Evolutionary conservation across 495 filamentous ascomycete species (phyloP), one percentile per base, ranked within the genome.

Genomic region (Penicillium bialowiezense): DNA sequence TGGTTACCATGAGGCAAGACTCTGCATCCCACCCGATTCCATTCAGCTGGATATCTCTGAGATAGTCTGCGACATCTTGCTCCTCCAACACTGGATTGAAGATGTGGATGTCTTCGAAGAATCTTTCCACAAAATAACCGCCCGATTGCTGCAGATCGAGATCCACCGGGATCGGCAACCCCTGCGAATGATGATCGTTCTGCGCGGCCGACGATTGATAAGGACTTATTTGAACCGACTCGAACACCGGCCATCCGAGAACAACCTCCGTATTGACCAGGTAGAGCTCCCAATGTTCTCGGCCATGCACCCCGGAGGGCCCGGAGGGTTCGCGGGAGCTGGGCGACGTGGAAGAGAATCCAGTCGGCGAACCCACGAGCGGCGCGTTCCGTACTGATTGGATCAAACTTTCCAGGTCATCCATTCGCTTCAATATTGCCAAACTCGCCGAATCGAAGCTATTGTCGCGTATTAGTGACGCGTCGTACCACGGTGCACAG

Each of bases 21-120:
- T 40, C 33, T 2, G 53, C 32, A 28, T 56, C 53, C 57, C 57
- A 60, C 18, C 47, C 50, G 8, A 52, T 44, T 10, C 57, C 57
- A 15, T 56, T 44, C 13, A 56, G 7, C n/a, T 31, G 51, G 1
- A 52, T 35, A 26, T 28, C 12, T 12, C 40, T 45, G 13, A 54
- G 29, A 17, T 50, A 51, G 9, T 55, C 46, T 2, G 36, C 37
- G 14, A 51, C 20, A n/a, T 44, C 5, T 5, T 9, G 4, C 9
- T 28, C 24, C 24, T 28, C 24, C 9, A 28, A 28, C 5, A 28
- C 24, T 5, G 24, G 24, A 45, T 28, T 28, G 9, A 28, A 28
- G 24, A 28, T 28, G 24, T 28, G 24, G 24, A 28, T 9, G 9
- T 28, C 24, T 9, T 28, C 24, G 9, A 28, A 28, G 24, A 28